Conservation (phyloP, 192 early-diverging fungal species). For the Piromyces finnis region DNA sequence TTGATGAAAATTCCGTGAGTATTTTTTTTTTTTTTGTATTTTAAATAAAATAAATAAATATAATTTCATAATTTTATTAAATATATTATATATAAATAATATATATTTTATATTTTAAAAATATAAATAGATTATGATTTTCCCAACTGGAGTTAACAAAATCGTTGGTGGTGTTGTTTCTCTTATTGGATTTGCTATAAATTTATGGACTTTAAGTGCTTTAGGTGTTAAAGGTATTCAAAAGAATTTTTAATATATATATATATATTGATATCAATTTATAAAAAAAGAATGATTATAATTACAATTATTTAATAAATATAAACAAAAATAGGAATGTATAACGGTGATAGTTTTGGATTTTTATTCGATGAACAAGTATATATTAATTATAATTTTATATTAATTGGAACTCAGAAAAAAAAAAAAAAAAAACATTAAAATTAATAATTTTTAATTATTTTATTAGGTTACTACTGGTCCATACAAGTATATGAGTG, state of each 20-base stretch:
- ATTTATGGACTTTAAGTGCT: slow-evolving; percentile 37
- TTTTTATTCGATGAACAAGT: slow-evolving; percentile 29
- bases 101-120: no score
- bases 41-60: no score
- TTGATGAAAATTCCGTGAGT: slow-evolving; percentile 20
- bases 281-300: no score
- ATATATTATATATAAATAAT: no score
- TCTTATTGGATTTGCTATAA: slow-evolving; percentile 17
- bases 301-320: no score
- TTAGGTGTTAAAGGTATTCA: slow-evolving; percentile 28
- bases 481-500: slow-evolving; percentile 26
- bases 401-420: no score
- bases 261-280: no score
- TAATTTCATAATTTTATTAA: no score
- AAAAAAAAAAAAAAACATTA: no score
- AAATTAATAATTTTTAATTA: no score
- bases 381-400: not conserved
- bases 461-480: slow-evolving; percentile 11
- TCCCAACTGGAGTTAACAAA: slow-evolving; percentile 8
- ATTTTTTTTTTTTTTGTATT: not conserved
- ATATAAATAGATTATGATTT: slow-evolving; percentile 7
- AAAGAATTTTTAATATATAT: no score
- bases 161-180: slow-evolving; percentile 15
- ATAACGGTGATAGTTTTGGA: slow-evolving; percentile 41
- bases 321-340: slow-evolving; percentile 14